Evolutionary conservation across 2,329 filamentous ascomycete genomes (phyloP).

Genomic region (Xylariaceae sp.): DNA sequence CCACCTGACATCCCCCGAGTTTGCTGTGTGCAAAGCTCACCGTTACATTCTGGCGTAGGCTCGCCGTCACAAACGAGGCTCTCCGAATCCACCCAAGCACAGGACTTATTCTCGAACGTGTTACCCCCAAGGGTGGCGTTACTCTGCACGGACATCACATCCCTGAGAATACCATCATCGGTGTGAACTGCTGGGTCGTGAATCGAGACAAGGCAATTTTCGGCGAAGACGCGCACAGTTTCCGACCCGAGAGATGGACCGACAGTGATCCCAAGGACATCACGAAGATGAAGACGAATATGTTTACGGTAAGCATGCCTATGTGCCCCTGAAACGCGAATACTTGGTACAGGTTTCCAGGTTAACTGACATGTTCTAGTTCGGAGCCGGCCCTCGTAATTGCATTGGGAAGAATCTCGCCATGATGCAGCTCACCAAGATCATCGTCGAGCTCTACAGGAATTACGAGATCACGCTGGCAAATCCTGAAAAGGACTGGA

Average conservation of each 20-base stretch:
- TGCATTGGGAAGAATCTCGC: constrained; percentile 17
- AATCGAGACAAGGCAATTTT: constrained; percentile 52
- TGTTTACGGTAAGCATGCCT: constrained; percentile 11
- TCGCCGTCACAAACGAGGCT: constrained; percentile 10
- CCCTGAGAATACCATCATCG: constrained; percentile 44
- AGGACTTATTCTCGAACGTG: constrained; percentile 53
- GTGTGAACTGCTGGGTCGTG: constrained; percentile 56
- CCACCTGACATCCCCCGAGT: background rate
- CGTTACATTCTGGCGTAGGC: background rate
- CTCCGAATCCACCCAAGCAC: constrained; percentile 47
- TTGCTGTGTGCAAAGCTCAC: background rate
- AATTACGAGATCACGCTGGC: constrained; percentile 10
- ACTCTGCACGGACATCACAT: constrained; percentile 39
- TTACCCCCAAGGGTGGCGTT: constrained; percentile 50
- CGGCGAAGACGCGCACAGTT: constrained; percentile 50
- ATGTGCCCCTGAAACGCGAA: background rate
- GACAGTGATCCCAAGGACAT: constrained; percentile 6
- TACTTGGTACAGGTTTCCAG: background rate
- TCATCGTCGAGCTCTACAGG: constrained; percentile 15
- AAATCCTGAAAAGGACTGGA: constrained; percentile 6
- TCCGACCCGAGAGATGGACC: constrained; percentile 53
- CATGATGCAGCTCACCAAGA: constrained; percentile 18
- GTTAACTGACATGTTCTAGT: constrained; percentile 1
- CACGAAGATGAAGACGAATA: constrained; percentile 6
- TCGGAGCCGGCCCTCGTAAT: constrained; percentile 13